Base-by-base conservation (phyloP, 441 rosid species). In the Gossypium schwendimanii region DNA sequence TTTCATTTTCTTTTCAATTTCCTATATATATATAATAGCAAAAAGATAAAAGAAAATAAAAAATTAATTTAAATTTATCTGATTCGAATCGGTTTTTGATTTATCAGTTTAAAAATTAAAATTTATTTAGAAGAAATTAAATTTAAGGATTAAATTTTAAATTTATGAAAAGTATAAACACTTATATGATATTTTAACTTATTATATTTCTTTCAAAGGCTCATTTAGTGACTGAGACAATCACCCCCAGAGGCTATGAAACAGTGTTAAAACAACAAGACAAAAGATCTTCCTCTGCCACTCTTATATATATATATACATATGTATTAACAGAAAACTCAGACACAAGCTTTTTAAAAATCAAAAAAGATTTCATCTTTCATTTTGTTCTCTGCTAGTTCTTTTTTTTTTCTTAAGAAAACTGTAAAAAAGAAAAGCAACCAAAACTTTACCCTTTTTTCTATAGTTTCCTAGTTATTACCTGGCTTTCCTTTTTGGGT, bases 381-480 rank as follows among this genome's bases (percentile, higher is more conserved):
- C 23, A 15, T 66, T 39, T 55, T 60, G 28, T 33, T 41, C 73
- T 8, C 28, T 12, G 24, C 17, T 44, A 44, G 18, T 55, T 28
- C 7, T 28, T 73, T 75, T 58, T 23, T 44, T 64, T 70, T 69
- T 17, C 60, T 70, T 31, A 44, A 49, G 54, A 69, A 21, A 23
- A 55, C 47, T 70, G 53, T 4, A 8, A 44, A 57, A 54, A 9
- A 7, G 55, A 7, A 24, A 7, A 24, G 41, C 28, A 31, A 36
- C 36, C 23, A 36, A 20, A 75, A 53, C 69, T 2, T 1, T 55
- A 57, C 21, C 67, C 28, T 49, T 45, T 33, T 36, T 36, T 1
- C 15, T 74, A 28, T 80, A 36, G 58, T 39, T 24, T 41, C 62
- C 36, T 70, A 36, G 50, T n/a, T 28, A 17, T 3, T 4, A 71